Percentiles rank a stretch among this genome's conserved stretches.
phyloP scores from a whole-genome alignment of 208 protist species.

The Vickermania spadyakhi region DNA sequence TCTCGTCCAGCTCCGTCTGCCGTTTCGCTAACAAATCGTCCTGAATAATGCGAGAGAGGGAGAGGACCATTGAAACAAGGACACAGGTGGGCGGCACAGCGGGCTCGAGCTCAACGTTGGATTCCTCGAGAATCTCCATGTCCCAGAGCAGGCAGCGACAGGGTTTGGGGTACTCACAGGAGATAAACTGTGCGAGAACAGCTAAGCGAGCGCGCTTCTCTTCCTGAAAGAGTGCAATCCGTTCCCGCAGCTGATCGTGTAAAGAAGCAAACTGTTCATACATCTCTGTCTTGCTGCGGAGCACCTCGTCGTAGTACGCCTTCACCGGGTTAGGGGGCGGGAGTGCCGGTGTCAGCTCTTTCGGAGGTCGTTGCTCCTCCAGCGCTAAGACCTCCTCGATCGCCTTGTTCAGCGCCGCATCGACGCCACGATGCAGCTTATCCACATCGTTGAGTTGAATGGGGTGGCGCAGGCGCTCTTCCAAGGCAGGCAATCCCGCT shows the following conservation, averaged over 20 bases:
- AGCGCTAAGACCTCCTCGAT: not conserved
- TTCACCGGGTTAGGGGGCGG: constrained; percentile 4
- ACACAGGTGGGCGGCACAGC: constrained; percentile 23
- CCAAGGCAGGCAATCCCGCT: not conserved
- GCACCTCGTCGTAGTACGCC: constrained; percentile 8
- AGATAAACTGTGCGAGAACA: constrained; percentile 37
- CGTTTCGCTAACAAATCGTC: constrained; percentile 16
- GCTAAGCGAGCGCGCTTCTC: constrained; percentile 19
- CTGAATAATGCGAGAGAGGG: constrained; percentile 16
- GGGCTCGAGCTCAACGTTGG: constrained; percentile 25
- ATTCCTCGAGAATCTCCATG: constrained; percentile 40
- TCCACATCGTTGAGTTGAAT: constrained; percentile 7
- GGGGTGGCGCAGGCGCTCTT: not conserved
- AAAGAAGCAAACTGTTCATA: constrained; percentile 18
- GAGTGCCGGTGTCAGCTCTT: not conserved
- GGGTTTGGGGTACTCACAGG: constrained; percentile 30
- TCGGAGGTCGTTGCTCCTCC: not conserved
- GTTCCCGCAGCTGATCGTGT: constrained; percentile 1
- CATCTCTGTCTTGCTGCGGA: constrained; percentile 17
- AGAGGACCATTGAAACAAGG: constrained; percentile 33
- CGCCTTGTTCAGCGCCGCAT: not conserved
- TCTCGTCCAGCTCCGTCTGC: constrained; percentile 7
- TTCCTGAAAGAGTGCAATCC: constrained; percentile 22
- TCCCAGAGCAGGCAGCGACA: constrained; percentile 34
- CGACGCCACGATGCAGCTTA: constrained; percentile 2